Evolutionary conservation across 1,139 yeast species (phyloP), one percentile per base, ranked within the genome.

Genomic region (Protomyces arabidopsidicola): DNA sequence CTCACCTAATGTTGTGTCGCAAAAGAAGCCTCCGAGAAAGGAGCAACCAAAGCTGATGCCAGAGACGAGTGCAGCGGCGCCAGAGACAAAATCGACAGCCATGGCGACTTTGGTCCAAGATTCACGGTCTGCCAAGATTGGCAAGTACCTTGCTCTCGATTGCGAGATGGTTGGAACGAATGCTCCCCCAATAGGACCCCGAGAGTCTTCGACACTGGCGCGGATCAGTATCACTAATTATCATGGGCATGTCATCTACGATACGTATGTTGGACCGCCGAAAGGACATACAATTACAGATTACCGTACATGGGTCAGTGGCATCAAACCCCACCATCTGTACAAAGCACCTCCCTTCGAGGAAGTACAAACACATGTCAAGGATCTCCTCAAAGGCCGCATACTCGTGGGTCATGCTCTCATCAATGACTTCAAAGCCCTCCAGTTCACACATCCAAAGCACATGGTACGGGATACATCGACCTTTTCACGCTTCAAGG

Each of bases 301-400:
- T 73, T 91, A 95, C 90, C 81, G 97, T 73, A 91, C 97, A 0
- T 85, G 91, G 88, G 95, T 89, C n/a, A 86, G 95, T 73, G 98
- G 98, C 16, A 83, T 91, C 2, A 78, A 85, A 1, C 88, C 96
- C 0, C 74, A 76, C 8, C 83, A 87, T 72, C 78, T 45, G 73
- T 45, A 66, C 48, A 45, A 50, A 12, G 57, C 62, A 16, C 63
- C 61, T 20, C 45, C 52, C 0, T 87, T 88, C 70, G 78, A 81
- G 67, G 82, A 83, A 39, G 95, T 95, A 0, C 95, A 87, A 71
- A 69, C 75, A 14, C 77, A 76, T 64, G 86, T 86, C 0, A 73
- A 83, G 0, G 79, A 80, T 0, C 65, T 80, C 1, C 68, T 84
- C 12, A 71, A 82, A 2, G 82, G 77, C 35, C 78, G 82, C 68